Evolutionary conservation across 805 yeast species (phyloP), one percentile per base, ranked within the genome.

Genomic region (Starmera dryadoides): DNA sequence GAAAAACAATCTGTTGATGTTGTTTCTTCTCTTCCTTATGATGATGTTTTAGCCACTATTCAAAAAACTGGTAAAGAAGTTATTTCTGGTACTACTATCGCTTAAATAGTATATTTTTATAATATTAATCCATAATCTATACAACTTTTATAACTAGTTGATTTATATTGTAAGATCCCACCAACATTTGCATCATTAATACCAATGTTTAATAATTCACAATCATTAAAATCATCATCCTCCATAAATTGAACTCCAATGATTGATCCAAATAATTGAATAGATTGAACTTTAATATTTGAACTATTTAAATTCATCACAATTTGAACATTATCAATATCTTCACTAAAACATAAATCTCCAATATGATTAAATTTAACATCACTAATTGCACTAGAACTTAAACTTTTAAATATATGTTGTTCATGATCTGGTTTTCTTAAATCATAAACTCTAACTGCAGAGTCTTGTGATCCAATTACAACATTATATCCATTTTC

Each of bases 51-150:
- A 40, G 79, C 72, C 39, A 79, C 87, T 41, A 91, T 91, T 47
- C 67, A 81, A 45, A 91, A 91, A 69, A 88, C 98, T 1, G 98
- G 98, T 29, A 91, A 91, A 68, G 78, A 78, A 52, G 82, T 91
- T 42, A 67, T 72, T 35, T 68, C 71, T 23, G 95, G 96, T 11
- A 71, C 71, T 51, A 64, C 71, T 33, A 7, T 31, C 9, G 34
- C 23, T 18, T 31, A 11, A n/a, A n/a, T n/a, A n/a, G n/a, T n/a
- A n/a, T n/a, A n/a, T n/a, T n/a, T n/a, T n/a, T n/a, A 20, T 14
- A 19, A 19, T 18, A 19, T 33, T 26, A 57, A 31, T 47, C 40
- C 73, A 52, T 60, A 68, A 38, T 68, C 74, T 30, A 68, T 55
- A 28, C 63, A 53, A 41, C 60, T 65, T 16, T 44, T 45, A 16